Evolutionary conservation across 345 rosid genomes (phyloP).

Genomic region (Pugionium dolabratum): DNA sequence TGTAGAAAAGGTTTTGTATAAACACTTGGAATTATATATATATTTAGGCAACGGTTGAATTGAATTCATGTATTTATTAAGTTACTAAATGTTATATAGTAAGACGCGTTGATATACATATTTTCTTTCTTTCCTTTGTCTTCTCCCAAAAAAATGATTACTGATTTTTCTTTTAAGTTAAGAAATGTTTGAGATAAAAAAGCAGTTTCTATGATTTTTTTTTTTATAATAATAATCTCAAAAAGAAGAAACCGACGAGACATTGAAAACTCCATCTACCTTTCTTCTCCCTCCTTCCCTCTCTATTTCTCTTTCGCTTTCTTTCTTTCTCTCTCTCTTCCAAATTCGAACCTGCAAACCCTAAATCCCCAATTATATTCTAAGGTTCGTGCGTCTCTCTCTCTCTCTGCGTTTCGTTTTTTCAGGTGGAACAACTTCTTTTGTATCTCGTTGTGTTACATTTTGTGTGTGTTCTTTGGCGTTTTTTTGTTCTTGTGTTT

Average conservation of each 20-base stretch:
- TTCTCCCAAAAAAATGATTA: conserved; percentile 16
- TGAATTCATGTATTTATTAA: conserved; percentile 6
- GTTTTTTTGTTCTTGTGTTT: conserved; percentile 9
- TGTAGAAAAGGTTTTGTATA: background rate
- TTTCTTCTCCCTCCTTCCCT: conserved; percentile 4
- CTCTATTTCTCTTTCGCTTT: background rate
- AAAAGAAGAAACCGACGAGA: conserved; percentile 8
- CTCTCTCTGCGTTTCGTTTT: conserved; percentile 23
- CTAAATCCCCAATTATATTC: conserved; percentile 27
- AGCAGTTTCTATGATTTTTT: conserved; percentile 25
- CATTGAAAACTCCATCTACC: conserved; percentile 38
- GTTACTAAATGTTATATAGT: background rate
- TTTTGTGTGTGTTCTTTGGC: conserved; percentile 12
- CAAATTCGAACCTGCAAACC: conserved; percentile 37
- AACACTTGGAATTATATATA: too few relatives aligned
- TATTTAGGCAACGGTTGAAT: conserved; percentile 8
- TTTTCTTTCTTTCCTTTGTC: conserved; percentile 9
- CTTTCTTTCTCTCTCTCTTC: conserved; percentile 1
- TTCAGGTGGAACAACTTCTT: background rate
- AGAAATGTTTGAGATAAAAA: conserved; percentile 29
- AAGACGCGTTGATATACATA: conserved; percentile 26
- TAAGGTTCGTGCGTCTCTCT: conserved; percentile 23
- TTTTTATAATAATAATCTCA: background rate
- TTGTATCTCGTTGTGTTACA: background rate
- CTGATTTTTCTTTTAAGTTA: conserved; percentile 40